Base-by-base conservation (phyloP, 305 asterid genomes). In the Solanum hybrid region DNA sequence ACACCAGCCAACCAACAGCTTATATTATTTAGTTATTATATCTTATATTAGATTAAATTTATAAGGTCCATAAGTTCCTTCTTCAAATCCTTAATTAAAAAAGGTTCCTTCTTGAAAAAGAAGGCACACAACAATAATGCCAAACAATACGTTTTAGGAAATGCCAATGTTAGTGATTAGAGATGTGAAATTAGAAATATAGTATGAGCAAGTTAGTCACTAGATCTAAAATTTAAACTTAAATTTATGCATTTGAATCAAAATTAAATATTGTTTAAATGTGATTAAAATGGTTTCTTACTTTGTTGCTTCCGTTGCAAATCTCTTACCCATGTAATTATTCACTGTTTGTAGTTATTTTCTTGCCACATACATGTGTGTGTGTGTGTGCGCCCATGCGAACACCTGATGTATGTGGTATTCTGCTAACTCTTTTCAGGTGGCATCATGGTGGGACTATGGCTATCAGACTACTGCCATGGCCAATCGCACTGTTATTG, bases 391-490 rank as follows among this genome's bases (percentile, higher is more conserved):
- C 4, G 64, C 24, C 35, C 1, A 10, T 29, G 5, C 26, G 4
- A 79, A 66, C 86, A 34, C 88, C 88, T 91, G 27, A 29, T 29
- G 32, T 34, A 73, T 86, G 72, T 45, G 29, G 37, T 19, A 51
- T 88, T 90, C 88, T 87, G 91, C 88, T 60, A 88, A 89, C 90
- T 88, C 51, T 24, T 88, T 92, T 88, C 93, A 97, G 99, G 99
- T 97, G 93, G 99, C 99, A 38, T 96, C 99, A 86, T 97, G 99
- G 99, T 97, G 99, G 99, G 99, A 97, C 87, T 97, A 97, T 91
- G 99, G 99, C 90, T 97, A 97, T 93, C 99, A 97, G 94, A 97
- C 99, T 88, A 97, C 99, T 92, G 99, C 99, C 34, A 97, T 97
- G 99, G 99, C 99, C 75, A 97, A 97, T 93, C 98, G 99, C 85